These are phyloP conservation scores for Gynandropsis gynandra DNA, from an alignment of 345 rosid species.

Conservation along the genomic window DNA sequence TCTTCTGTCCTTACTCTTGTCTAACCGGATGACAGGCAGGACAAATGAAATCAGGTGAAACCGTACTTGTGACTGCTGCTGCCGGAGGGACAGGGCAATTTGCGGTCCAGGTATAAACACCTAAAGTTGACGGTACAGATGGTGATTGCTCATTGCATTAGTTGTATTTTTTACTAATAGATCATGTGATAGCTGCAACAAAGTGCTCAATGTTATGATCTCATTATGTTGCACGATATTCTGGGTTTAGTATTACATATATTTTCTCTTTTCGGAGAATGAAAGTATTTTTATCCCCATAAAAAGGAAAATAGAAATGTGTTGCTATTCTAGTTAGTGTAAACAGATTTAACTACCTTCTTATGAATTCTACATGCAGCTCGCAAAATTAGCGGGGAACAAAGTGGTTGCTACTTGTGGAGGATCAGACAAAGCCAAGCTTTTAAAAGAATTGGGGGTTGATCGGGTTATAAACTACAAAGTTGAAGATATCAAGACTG, in stretches of 20 bases:
- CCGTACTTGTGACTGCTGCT: constrained; percentile 93
- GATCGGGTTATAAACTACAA: constrained; percentile 87
- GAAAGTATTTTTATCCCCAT: not conserved
- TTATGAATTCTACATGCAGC: constrained; percentile 37
- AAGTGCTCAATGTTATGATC: not conserved
- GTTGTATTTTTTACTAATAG: not conserved
- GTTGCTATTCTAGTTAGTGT: not conserved
- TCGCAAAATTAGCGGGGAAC: constrained; percentile 86
- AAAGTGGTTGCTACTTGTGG: constrained; percentile 90
- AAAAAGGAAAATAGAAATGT: not conserved
- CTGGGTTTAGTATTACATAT: not conserved
- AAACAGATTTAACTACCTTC: not conserved
- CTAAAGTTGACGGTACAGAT: not conserved
- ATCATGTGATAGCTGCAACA: not conserved
- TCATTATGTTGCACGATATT: not conserved
- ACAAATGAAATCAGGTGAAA: constrained; percentile 72
- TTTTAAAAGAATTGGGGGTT: constrained; percentile 72
- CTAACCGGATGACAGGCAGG: constrained; percentile 50
- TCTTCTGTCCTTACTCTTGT: constrained; percentile 15
- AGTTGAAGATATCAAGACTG: constrained; percentile 76
- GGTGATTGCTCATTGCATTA: constrained; percentile 1
- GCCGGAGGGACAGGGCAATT: constrained; percentile 99
- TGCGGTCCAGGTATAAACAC: constrained; percentile 73
- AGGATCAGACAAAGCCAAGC: constrained; percentile 72
- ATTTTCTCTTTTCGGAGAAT: not conserved